These are phyloP conservation scores for Annona squamosa DNA, from an alignment of 164 flowering plant species.

Conservation along the genomic window DNA sequence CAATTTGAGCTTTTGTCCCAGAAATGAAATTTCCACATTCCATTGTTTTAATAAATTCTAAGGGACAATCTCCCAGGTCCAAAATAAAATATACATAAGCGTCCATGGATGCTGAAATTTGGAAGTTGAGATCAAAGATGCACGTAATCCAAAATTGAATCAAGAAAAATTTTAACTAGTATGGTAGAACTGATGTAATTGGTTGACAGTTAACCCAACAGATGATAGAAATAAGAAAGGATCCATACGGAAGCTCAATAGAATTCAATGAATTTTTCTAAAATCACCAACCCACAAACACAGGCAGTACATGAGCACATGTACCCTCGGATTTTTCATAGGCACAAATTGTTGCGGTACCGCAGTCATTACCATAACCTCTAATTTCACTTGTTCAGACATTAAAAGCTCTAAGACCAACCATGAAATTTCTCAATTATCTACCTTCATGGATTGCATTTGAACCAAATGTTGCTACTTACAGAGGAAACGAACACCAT, in stretches of 20 bases:
- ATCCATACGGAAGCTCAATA: neutral
- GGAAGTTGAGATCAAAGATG: too few species aligned
- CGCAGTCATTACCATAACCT: neutral
- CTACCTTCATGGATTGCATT: slow-evolving; percentile 1
- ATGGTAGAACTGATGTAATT: neutral
- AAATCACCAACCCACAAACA: neutral
- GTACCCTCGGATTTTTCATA: slow-evolving; percentile 1
- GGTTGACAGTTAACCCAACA: neutral
- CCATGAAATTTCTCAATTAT: slow-evolving; percentile 8
- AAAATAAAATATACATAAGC: too few species aligned
- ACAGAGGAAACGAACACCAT: slow-evolving; percentile 16
- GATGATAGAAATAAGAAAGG: neutral
- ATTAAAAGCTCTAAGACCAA: slow-evolving; percentile 2
- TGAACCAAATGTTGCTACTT: slow-evolving; percentile 10
- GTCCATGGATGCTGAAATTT: too few species aligned
- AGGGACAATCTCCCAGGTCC: too few species aligned
- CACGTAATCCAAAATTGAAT: too few species aligned
- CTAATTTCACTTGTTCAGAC: neutral
- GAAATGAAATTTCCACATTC: too few species aligned
- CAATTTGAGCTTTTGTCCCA: too few species aligned
- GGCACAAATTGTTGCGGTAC: neutral
- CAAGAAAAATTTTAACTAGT: too few species aligned
- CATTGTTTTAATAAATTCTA: too few species aligned
- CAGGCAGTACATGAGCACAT: slow-evolving; percentile 9
- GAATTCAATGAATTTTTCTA: neutral